Evolutionary conservation across 179 eudicot genomes (phyloP).

Genomic region (Beta lomatogona): DNA sequence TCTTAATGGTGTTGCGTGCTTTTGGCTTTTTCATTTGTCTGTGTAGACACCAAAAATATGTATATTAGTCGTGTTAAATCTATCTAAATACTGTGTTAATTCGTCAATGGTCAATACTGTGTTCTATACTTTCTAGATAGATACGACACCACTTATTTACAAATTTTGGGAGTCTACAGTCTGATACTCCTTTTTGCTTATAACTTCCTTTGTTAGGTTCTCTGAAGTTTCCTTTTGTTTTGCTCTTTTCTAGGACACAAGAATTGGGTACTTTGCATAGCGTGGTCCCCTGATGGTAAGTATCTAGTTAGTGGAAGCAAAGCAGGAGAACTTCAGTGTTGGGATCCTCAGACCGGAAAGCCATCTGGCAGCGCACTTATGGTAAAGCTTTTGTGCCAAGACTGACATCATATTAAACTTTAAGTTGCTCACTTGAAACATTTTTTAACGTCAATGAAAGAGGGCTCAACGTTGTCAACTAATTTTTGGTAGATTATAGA

Average conservation of each 20-base stretch:
- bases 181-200: not conserved
- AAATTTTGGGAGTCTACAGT: too few relatives aligned
- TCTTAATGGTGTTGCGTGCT: too few relatives aligned
- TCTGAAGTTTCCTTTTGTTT: constrained; percentile 3
- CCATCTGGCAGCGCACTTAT: constrained; percentile 68
- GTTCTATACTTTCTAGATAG: too few relatives aligned
- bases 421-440: not conserved
- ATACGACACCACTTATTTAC: too few relatives aligned
- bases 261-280: constrained; percentile 96
- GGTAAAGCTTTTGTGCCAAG: constrained; percentile 42
- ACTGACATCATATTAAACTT: not conserved
- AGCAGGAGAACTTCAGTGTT: constrained; percentile 89
- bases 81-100: too few relatives aligned
- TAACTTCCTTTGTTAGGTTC: not conserved
- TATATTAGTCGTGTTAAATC: too few relatives aligned
- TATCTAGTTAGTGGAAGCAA: constrained; percentile 97
- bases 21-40: too few relatives aligned
- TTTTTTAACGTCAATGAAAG: too few relatives aligned
- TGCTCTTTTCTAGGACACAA: constrained; percentile 65
- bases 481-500: too few relatives aligned
- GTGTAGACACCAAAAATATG: too few relatives aligned
- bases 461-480: too few relatives aligned
- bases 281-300: constrained; percentile 99
- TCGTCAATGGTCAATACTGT: too few relatives aligned
- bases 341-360: constrained; percentile 94